phyloP scores from a whole-genome alignment of 441 rosid species.

The Arabidopsis hybrid region DNA sequence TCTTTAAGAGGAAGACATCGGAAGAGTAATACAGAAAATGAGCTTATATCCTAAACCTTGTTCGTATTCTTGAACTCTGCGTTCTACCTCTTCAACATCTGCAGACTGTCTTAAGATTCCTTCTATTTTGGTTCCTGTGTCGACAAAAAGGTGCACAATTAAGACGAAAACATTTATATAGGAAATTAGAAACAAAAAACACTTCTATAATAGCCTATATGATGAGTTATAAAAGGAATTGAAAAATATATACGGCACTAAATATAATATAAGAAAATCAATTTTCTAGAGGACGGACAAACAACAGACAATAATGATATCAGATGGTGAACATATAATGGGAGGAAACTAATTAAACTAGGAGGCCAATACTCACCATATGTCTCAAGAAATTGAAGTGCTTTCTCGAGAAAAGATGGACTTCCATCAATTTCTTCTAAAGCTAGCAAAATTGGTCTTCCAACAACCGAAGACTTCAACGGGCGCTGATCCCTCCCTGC shows the following conservation, averaged over 20 bases:
- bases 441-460: conserved; percentile 98
- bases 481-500: conserved; percentile 92
- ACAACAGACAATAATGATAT: conserved; percentile 1
- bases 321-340: neutral
- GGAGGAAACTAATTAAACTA: conserved; percentile 7
- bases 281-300: neutral
- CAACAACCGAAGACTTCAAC: conserved; percentile 89
- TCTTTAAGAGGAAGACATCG: neutral
- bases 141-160: conserved; percentile 12
- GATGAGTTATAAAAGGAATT: neutral
- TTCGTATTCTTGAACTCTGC: conserved; percentile 92
- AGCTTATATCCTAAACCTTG: conserved; percentile 55
- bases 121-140: conserved; percentile 85
- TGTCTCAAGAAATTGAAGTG: conserved; percentile 90
- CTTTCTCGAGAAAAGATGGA: conserved; percentile 98
- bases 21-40: conserved; percentile 6
- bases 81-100: conserved; percentile 98
- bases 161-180: neutral
- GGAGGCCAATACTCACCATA: conserved; percentile 63
- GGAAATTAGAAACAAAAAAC: neutral
- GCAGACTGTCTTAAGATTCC: conserved; percentile 97
- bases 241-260: neutral
- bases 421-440: conserved; percentile 98
- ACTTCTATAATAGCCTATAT: conserved; percentile 10
- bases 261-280: neutral